A percentile compares a stretch with the other conserved stretches of the same genome.
These are phyloP conservation scores for Ramularia collo-cygni DNA, from an alignment of 2,329 filamentous ascomycete species.

Conservation along the genomic window DNA sequence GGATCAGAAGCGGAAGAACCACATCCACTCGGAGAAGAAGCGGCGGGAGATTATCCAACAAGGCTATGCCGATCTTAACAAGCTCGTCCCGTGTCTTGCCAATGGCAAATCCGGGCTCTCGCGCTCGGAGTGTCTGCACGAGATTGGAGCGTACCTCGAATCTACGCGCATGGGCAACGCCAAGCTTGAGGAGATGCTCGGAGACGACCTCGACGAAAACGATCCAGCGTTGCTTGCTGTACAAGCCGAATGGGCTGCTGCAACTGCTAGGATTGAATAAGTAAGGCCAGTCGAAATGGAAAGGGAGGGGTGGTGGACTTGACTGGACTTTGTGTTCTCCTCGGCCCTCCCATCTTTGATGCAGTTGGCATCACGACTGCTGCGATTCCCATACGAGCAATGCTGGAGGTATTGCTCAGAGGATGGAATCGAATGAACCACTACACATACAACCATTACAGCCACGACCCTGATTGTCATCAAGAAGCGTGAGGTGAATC, in stretches of 20 bases:
- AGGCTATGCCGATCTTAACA: conserved; percentile 73
- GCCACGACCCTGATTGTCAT: too few species aligned
- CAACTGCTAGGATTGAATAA: too few species aligned
- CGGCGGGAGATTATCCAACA: conserved; percentile 73
- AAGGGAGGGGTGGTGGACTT: too few species aligned
- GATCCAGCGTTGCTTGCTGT: too few species aligned
- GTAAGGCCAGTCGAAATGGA: background rate
- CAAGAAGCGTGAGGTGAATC: too few species aligned
- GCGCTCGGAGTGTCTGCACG: conserved; percentile 71
- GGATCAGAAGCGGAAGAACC: conserved; percentile 76
- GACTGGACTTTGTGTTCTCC: background rate
- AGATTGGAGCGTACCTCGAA: conserved; percentile 73
- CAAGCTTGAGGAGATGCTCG: conserved; percentile 5
- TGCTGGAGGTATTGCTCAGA: too few species aligned
- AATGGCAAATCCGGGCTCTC: conserved; percentile 61
- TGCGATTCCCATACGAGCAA: too few species aligned
- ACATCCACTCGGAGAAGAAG: conserved; percentile 83
- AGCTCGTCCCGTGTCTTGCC: conserved; percentile 67
- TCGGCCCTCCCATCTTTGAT: background rate
- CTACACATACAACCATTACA: too few species aligned
- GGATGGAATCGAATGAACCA: too few species aligned
- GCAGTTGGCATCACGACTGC: too few species aligned
- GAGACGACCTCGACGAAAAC: too few species aligned
- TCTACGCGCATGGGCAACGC: conserved; percentile 61
- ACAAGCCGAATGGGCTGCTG: too few species aligned